Evolutionary conservation across 495 filamentous ascomycete genomes (phyloP).

Genomic region (Trichodelitschia bisporula): DNA sequence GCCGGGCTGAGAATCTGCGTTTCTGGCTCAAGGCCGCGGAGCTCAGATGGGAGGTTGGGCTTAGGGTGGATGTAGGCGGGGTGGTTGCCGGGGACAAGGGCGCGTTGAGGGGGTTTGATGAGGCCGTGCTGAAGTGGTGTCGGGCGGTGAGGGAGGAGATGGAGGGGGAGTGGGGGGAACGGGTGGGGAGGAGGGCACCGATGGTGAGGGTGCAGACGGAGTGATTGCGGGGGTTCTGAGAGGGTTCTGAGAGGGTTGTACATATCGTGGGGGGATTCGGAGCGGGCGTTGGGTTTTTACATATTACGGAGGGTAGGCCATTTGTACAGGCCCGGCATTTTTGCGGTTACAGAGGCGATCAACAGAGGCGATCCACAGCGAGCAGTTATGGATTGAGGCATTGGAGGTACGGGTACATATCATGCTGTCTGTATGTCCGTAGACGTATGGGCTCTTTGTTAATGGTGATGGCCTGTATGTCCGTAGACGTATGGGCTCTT

Average conservation of each 20-base stretch:
- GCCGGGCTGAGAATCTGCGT: constrained; percentile 73
- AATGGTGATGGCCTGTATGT: no score
- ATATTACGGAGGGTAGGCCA: no score
- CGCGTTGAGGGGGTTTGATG: constrained; percentile 61
- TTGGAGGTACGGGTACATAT: no score
- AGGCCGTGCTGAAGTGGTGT: constrained; percentile 58
- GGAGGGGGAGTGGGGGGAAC: constrained; percentile 28
- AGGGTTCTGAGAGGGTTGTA: background rate
- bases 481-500: no score
- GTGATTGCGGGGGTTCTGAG: background rate
- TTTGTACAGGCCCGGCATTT: no score
- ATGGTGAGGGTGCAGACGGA: background rate
- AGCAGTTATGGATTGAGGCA: no score
- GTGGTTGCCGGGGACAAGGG: constrained; percentile 35
- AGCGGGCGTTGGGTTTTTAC: no score
- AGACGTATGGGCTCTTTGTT: no score
- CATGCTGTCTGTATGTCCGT: no score
- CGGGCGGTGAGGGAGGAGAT: constrained; percentile 54
- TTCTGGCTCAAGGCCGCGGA: constrained; percentile 95
- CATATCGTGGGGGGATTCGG: no score
- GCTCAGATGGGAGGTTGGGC: constrained; percentile 71
- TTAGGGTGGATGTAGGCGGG: constrained; percentile 65
- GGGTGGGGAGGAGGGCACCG: constrained; percentile 1
- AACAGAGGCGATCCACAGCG: no score
- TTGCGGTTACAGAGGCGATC: no score